Base-by-base conservation (phyloP, 768 basidiomycete genomes). In the Collybia sp. region DNA sequence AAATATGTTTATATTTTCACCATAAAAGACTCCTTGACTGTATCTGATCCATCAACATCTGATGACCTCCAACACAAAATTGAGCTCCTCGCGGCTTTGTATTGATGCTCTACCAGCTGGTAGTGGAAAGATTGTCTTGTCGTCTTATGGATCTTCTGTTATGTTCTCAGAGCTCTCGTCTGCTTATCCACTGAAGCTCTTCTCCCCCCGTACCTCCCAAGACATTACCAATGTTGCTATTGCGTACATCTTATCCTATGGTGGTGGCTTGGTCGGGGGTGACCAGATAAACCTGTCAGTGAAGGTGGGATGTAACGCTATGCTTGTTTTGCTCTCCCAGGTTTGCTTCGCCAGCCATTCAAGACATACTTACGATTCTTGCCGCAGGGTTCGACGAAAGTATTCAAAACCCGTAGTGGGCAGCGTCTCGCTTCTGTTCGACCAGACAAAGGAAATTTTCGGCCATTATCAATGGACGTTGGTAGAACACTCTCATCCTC, bases 231-330 rank as follows among this genome's bases (percentile, higher is more conserved):
- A 25, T 25, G 71, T 90, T 30, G 86, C 79, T 9, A 66, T 88
- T 42, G 82, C 81, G 13, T 97, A 96, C 55, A 70, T 89, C 13
- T 61, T 97, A 47, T 83, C 81, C 31, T 98, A 97, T 54, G 94
- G 94, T 0, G 94, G 94, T 10, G 94, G 94, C 2, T 74, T 98
- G 9, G 88, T 98, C 32, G 82, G 85, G 5, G 93, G 93, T 0
- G 94, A 98, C 67, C 64, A 71, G 19, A 69, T 96, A 42, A 63
- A 73, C 37, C 60, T 97, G 11, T 55, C 64, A n/a, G 78, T 86
- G 17, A 64, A 80, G 32, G 76, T 93, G 11, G 75, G 76, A 35
- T 59, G 66, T 25, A 73, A 69, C 12, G 76, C 79, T 20, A 73
- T 64, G 10, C 75, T 97, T 1, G 68, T 93, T 5, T 59, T 97